phyloP scores from a whole-genome alignment of 225 moss, liverwort and hornwort species.

The Polytrichum formosum region DNA sequence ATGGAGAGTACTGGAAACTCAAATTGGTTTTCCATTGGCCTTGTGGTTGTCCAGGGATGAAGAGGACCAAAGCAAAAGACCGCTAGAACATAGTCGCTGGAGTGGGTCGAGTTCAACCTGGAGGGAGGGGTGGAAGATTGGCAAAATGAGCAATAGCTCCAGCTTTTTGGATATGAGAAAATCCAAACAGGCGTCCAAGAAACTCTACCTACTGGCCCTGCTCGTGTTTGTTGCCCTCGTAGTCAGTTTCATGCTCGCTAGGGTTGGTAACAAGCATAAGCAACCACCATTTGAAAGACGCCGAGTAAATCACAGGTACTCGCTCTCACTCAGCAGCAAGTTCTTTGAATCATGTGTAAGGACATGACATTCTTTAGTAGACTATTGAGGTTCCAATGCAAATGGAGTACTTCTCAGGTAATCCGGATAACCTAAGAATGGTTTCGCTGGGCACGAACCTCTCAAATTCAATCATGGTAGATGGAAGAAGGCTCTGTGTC shows the following conservation, averaged over 20 bases:
- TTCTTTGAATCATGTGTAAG: neutral
- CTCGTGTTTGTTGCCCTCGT: neutral
- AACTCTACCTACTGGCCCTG: neutral
- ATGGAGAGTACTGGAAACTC: too few species aligned
- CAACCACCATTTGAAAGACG: neutral
- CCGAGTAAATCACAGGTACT: constrained; percentile 1
- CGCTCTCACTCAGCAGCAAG: neutral
- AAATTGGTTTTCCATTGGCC: neutral
- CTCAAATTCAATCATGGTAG: neutral
- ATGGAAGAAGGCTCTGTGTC: neutral
- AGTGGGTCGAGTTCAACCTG: neutral
- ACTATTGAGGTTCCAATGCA: too few species aligned
- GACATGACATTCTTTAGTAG: too few species aligned
- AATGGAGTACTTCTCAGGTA: too few species aligned
- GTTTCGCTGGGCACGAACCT: neutral
- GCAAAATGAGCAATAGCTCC: neutral
- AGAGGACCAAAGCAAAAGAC: constrained; percentile 1
- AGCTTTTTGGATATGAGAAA: neutral
- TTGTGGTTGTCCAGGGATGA: neutral
- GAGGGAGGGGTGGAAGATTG: neutral
- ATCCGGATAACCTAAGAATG: neutral
- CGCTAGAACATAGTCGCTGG: neutral
- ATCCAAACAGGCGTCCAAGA: neutral
- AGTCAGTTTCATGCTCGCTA: neutral
- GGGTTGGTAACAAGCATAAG: neutral